phyloP scores from a whole-genome alignment of 176 grass and related monocot genomes.

The Rhipidocladum racemiflorum region DNA sequence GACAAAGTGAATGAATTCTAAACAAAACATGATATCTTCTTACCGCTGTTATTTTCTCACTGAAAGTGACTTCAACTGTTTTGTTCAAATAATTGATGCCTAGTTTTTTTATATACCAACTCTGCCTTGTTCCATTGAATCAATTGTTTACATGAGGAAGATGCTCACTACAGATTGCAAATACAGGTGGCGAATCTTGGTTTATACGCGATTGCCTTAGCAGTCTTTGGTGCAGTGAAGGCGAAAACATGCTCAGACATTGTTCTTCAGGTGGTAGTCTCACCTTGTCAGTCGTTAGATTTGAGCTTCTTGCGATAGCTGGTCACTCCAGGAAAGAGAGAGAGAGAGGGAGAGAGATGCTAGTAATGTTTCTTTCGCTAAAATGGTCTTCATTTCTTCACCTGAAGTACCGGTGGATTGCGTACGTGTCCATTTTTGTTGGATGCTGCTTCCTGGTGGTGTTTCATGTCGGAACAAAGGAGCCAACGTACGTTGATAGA shows the following conservation, averaged over 20 bases:
- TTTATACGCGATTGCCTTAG: slow-evolving; percentile 56
- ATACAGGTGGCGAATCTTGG: slow-evolving; percentile 70
- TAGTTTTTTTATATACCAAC: neutral
- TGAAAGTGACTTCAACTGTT: neutral
- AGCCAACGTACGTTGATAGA: slow-evolving; percentile 42
- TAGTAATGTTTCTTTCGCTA: neutral
- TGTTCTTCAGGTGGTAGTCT: slow-evolving; percentile 50
- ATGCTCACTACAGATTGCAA: slow-evolving; percentile 25
- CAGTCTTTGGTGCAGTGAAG: slow-evolving; percentile 45
- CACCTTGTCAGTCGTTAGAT: neutral
- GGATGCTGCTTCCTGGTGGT: slow-evolving; percentile 62
- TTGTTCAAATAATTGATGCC: neutral
- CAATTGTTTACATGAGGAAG: neutral
- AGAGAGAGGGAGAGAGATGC: neutral
- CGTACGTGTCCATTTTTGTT: slow-evolving; percentile 60
- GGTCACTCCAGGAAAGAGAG: neutral
- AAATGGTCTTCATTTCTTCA: neutral
- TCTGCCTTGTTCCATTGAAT: neutral
- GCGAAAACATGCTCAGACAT: slow-evolving; percentile 43
- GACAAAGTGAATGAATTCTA: neutral
- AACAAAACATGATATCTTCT: neutral
- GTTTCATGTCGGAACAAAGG: slow-evolving; percentile 57
- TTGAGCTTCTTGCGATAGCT: neutral
- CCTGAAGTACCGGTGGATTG: slow-evolving; percentile 65
- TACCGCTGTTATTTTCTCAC: neutral